Base-by-base conservation (phyloP, 23 red algal species). In the Gracilariopsis chorda region DNA sequence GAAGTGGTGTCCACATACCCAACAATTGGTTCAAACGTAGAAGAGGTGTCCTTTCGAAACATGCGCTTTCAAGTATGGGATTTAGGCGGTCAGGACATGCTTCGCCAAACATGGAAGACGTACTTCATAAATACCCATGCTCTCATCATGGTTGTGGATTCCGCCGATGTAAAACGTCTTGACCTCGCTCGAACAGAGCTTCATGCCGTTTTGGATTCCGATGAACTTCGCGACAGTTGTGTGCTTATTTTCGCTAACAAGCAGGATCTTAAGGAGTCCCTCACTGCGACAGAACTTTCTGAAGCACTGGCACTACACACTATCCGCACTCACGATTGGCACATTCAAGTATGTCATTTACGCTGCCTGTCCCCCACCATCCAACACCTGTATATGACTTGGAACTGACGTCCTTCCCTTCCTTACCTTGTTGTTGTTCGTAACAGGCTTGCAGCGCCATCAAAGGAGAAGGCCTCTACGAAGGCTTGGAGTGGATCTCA, bases 21-120 rank as follows among this genome's bases (percentile, higher is more conserved):
- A 48, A 98, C 96, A 27, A 98, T 98, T 32, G 96, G 96, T 51
- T 93, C 84, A 75, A 98, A 98, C 62, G 96, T 98, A 10, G 96
- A 98, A 82, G 69, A 91, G 56, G 76, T 98, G 14, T 78, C 74
- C 30, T 75, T 75, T 51, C 48, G 84, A 58, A 91, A 90, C 73
- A 64, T 94, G 80, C 82, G 81, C 33, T 85, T 98, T 64, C 96
- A 91, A 39, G 91, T 98, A 27, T 98, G 96, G 96, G 96, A 98
- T 64, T 55, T 98, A 32, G 91, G 96, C 21, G 96, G 96, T 59
- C 96, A 98, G 87, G 91, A 92, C 23, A 77, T 78, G 72, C 87
- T 98, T 63, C 87, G 96, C 10, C 72, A 82, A 57, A 92, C 91
- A 16, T 98, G 96, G 96, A 85, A 83, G 40, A 86, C 90, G 12